Percentiles rank a stretch among this genome's conserved stretches.
phyloP scores from a whole-genome alignment of 805 yeast species.

The Candida saitoana region DNA sequence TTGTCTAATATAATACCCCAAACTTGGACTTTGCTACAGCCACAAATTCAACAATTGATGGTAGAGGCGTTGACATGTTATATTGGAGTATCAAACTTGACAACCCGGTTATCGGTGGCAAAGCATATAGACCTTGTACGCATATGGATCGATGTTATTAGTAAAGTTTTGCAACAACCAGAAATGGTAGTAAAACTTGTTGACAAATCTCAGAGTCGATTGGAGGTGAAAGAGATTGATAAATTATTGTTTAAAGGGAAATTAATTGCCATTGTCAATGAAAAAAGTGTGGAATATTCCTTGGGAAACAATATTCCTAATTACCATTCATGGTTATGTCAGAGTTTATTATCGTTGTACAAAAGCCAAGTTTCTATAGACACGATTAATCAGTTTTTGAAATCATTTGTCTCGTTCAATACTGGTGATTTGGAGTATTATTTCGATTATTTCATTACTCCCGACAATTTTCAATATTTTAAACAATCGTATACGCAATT shows the following conservation, averaged over 20 bases:
- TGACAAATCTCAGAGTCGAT: not conserved
- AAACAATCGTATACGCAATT: constrained; percentile 12
- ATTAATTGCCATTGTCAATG: constrained; percentile 22
- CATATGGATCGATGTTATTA: not conserved
- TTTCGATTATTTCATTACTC: constrained; percentile 21
- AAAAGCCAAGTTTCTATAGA: constrained; percentile 6
- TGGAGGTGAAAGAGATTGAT: constrained; percentile 30
- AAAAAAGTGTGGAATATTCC: constrained; percentile 10
- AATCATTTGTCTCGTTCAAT: constrained; percentile 21
- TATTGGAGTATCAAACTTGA: constrained; percentile 3
- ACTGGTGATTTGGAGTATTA: constrained; percentile 11
- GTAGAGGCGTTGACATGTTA: not conserved
- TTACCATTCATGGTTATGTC: constrained; percentile 18
- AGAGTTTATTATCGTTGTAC: constrained; percentile 15
- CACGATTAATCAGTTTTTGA: constrained; percentile 14
- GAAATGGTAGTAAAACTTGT: not conserved
- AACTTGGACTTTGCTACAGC: not conserved
- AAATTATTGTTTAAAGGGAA: constrained; percentile 35
- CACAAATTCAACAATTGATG: not conserved
- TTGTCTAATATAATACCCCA: constrained; percentile 3
- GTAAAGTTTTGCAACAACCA: not conserved
- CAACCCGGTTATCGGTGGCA: not conserved
- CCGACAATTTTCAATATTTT: constrained; percentile 17
- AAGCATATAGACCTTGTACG: not conserved
- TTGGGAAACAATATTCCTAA: constrained; percentile 13